Evolutionary conservation across 2,329 filamentous ascomycete genomes (phyloP), one percentile per base, ranked within the genome.

Genomic region (Colletotrichum sp.): DNA sequence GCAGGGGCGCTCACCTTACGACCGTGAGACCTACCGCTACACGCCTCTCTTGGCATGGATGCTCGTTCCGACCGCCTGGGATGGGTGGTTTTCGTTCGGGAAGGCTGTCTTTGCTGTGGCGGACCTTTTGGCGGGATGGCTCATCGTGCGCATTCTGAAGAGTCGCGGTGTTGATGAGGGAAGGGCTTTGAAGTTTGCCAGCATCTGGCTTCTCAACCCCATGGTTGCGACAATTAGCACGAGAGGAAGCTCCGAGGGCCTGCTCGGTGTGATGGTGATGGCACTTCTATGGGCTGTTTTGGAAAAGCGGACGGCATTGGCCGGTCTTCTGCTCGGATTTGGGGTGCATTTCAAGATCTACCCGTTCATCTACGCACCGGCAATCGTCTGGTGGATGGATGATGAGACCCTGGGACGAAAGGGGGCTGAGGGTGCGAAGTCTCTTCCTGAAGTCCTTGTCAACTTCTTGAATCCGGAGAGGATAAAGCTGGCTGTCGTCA

Each of bases 141-240:
- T 98, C 67, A 93, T 97, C 73, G 87, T 88, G 75, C 81, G 82
- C 3, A 80, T 89, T 6, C 80, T 90, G 61, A 77, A 79, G 11
- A 84, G 85, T 79, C 78, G 82, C 52, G 84, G 86, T 48, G 90
- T 93, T 87, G 79, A 84, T 3, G 81, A 83, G 9, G 85, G 87
- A 25, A 84, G 88, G 2, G 95, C 95, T 2, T 87, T 96, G 77
- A 92, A 91, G 76, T 98, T 95, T 80, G 94, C 96, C 1, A 92
- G 93, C 78, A 94, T 98, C 52, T 99, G 97, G 97, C 87, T 98
- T 76, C 90, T 98, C 82, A 99, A 99, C 81, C 97, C 97, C 0
- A 98, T 99, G 96, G 97, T 98, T 12, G 97, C 97, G 0, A 95
- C 96, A 48, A 99, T 99, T 81, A 98, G 95, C 85, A 98, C 97